A percentile compares a stretch with the other conserved stretches of the same genome.
Conservation (phyloP, 495 filamentous ascomycete species). For the Jackrogersella multiformis region DNA sequence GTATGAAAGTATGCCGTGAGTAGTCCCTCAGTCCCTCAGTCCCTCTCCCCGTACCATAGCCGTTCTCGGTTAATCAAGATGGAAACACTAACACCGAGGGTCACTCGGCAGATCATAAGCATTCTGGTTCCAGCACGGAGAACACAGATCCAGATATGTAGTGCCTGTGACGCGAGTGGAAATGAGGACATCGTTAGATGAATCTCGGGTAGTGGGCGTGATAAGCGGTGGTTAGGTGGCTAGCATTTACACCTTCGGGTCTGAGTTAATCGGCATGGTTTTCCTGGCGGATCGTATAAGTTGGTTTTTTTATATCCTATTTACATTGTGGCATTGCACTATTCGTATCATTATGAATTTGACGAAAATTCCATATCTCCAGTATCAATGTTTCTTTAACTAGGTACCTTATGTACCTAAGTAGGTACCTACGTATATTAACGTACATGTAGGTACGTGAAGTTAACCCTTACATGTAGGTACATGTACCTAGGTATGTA, state of each 20-base stretch:
- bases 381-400: no score
- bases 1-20: slow-evolving; percentile 38
- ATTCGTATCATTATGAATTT: not conserved
- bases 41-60: not conserved
- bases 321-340: not conserved
- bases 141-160: slow-evolving; percentile 10
- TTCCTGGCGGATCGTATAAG: not conserved
- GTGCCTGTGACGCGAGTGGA: not conserved
- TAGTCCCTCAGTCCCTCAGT: not conserved
- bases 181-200: no score
- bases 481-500: no score
- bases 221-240: no score
- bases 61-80: not conserved
- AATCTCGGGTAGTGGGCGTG: no score
- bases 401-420: not conserved
- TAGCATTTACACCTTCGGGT: no score
- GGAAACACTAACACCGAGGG: not conserved
- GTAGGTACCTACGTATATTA: no score
- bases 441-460: no score
- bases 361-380: not conserved
- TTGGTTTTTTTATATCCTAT: not conserved
- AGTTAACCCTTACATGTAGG: no score
- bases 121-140: not conserved
- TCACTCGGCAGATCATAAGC: slow-evolving; percentile 17
- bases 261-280: not conserved